Conservation (phyloP, 2,329 filamentous ascomycete genomes). For the Alternaria postmessia region DNA sequence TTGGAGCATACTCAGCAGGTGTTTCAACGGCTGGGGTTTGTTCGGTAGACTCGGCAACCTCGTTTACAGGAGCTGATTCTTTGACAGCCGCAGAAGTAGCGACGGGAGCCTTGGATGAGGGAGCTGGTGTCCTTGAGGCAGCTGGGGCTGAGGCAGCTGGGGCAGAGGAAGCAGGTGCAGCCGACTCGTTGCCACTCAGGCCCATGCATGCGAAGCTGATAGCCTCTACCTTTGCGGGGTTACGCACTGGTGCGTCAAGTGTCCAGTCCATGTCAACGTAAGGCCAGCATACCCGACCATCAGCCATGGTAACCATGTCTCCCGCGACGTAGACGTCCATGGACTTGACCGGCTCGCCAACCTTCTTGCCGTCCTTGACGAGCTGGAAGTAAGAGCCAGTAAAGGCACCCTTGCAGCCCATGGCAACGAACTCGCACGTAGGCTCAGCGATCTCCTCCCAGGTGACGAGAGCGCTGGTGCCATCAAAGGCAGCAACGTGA, state of each 20-base stretch:
- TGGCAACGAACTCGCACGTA: slow-evolving; percentile 63
- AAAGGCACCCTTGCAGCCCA: slow-evolving; percentile 68
- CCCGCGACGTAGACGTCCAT: slow-evolving; percentile 66
- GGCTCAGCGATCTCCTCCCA: slow-evolving; percentile 69
- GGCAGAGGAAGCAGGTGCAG: slow-evolving; percentile 8
- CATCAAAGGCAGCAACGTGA: slow-evolving; percentile 65
- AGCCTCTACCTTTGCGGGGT: slow-evolving; percentile 47
- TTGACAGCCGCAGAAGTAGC: slow-evolving; percentile 9
- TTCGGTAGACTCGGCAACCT: neutral
- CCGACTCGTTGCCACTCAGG: slow-evolving; percentile 1
- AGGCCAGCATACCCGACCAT: slow-evolving; percentile 68
- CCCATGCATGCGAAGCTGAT: slow-evolving; percentile 65
- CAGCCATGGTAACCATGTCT: slow-evolving; percentile 68
- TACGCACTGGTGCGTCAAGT: slow-evolving; percentile 51
- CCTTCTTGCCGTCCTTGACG: slow-evolving; percentile 61
- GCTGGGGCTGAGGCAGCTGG: slow-evolving; percentile 8
- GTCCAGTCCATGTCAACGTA: slow-evolving; percentile 66
- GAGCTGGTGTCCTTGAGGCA: slow-evolving; percentile 1
- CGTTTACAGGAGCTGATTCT: slow-evolving; percentile 5
- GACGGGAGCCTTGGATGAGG: slow-evolving; percentile 11
- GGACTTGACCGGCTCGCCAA: slow-evolving; percentile 61
- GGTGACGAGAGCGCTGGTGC: slow-evolving; percentile 62
- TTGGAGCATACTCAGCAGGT: neutral
- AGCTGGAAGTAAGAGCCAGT: slow-evolving; percentile 68
- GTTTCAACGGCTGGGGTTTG: slow-evolving; percentile 1